Base-by-base conservation (phyloP, 2,329 filamentous ascomycete genomes). In the Aspergillaceae sp. region DNA sequence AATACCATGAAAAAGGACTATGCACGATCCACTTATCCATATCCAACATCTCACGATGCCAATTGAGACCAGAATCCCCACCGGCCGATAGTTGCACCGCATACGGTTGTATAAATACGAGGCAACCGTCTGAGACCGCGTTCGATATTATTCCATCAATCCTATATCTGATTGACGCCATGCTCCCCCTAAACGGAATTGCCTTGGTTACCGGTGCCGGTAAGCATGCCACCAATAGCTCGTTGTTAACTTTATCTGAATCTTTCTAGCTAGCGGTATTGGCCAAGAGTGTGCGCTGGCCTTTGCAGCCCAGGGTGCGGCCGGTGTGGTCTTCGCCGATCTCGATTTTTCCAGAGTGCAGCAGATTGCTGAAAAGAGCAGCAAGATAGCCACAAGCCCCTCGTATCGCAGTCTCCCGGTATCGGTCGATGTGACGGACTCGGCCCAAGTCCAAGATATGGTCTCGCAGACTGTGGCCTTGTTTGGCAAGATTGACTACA, bases 401-500 rank as follows among this genome's bases (percentile, higher is more conserved):
- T 44, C 50, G 3, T 65, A 55, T 41, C 48, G 41, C 3, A 42
- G 54, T 6, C 10, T 62, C 2, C 52, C 51, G 4, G 33, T 60
- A 5, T 26, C 47, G n/a, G 56, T 64, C 6, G 58, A 67, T 42
- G 52, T 62, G 2, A 47, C 53, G 1, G 45, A 56, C 33, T 42
- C 43, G 19, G 32, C 29, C 0, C 52, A 47, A 29, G 56, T 65
- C 7, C 44, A 62, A 33, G 30, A 32, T 0, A 58, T 66, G 52
- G 49, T 65, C 9, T 43, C 53, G 9, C 5, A 42, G 3, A 44
- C 48, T 1, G 8, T 56, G 10, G 43, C 47, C 8, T 42, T 48
- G 27, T 59, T 61, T 43, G 56, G 58, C 4, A 46, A 52, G 3
- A 52, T 63, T 26, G 57, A 64, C 40, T 60, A 61, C 42, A 43